Conservation (phyloP, 805 yeast genomes). For the Metschnikowia gelsemii region DNA sequence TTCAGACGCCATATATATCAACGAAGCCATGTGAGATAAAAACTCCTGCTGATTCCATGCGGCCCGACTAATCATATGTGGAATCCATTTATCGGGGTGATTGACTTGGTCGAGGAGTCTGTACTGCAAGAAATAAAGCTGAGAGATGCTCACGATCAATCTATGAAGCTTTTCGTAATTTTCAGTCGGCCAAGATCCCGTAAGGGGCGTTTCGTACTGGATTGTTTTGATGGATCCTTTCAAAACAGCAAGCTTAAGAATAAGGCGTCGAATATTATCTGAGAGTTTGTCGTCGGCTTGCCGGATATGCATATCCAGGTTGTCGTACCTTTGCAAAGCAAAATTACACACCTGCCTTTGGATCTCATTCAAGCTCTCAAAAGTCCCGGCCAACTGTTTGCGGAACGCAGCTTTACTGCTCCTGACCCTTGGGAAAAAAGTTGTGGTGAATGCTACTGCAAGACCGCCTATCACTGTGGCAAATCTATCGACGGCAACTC, state of each 20-base stretch:
- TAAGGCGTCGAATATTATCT: constrained; percentile 23
- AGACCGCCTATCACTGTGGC: constrained; percentile 32
- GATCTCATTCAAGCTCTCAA: constrained; percentile 28
- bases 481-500: constrained; percentile 29
- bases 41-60: constrained; percentile 33
- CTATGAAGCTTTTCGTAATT: constrained; percentile 26
- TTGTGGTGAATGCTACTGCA: constrained; percentile 30
- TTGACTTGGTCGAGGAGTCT: constrained; percentile 27
- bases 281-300: constrained; percentile 25
- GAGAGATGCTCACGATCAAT: constrained; percentile 26
- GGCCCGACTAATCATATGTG: constrained; percentile 25
- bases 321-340: constrained; percentile 24
- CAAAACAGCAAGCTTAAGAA: constrained; percentile 24
- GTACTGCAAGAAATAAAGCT: constrained; percentile 27
- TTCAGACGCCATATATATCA: constrained; percentile 32
- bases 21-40: constrained; percentile 29
- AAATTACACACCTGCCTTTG: constrained; percentile 31
- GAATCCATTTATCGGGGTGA: constrained; percentile 30
- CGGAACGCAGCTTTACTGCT: constrained; percentile 30
- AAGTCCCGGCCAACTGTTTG: constrained; percentile 21
- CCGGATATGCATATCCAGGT: constrained; percentile 22
- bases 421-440: constrained; percentile 31
- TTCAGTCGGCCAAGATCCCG: constrained; percentile 34
- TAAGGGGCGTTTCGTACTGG: constrained; percentile 29
- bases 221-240: constrained; percentile 26